These are phyloP conservation scores for Leccinum disarticulatum DNA, from an alignment of 768 basidiomycete species.

Conservation along the genomic window DNA sequence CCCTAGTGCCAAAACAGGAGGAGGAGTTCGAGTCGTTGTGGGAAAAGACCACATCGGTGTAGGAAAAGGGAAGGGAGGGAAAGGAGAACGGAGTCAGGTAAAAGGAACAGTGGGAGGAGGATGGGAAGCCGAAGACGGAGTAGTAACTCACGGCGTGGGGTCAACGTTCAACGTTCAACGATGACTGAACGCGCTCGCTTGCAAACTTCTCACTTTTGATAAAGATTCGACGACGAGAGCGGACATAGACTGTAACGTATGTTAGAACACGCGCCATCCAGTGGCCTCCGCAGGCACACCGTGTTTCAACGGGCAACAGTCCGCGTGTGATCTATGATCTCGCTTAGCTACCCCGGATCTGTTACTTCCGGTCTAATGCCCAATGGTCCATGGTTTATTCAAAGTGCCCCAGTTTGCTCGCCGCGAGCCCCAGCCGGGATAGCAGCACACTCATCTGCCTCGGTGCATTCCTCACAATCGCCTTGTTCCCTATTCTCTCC, in stretches of 20 bases:
- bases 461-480: constrained; percentile 33
- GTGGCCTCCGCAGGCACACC: constrained; percentile 19
- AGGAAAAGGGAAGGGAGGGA: background rate
- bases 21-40: too few species aligned
- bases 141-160: constrained; percentile 4
- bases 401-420: constrained; percentile 54
- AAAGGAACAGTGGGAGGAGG: constrained; percentile 1
- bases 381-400: constrained; percentile 28
- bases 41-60: too few species aligned
- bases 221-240: background rate
- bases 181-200: background rate
- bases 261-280: constrained; percentile 6
- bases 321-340: background rate
- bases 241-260: constrained; percentile 8
- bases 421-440: constrained; percentile 41
- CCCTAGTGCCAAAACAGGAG: too few species aligned
- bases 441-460: constrained; percentile 46
- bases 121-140: constrained; percentile 7
- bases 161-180: too few species aligned
- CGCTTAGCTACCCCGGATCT: background rate
- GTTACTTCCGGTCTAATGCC: background rate
- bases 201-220: background rate
- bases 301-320: constrained; percentile 8
- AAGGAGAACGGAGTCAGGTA: background rate
- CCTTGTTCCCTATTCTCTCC: constrained; percentile 30